A percentile compares a stretch with the other conserved stretches of the same genome.
Evolutionary conservation across 2,329 filamentous ascomycete species (phyloP).

Genomic region (Teratosphaeriaceae sp.): DNA sequence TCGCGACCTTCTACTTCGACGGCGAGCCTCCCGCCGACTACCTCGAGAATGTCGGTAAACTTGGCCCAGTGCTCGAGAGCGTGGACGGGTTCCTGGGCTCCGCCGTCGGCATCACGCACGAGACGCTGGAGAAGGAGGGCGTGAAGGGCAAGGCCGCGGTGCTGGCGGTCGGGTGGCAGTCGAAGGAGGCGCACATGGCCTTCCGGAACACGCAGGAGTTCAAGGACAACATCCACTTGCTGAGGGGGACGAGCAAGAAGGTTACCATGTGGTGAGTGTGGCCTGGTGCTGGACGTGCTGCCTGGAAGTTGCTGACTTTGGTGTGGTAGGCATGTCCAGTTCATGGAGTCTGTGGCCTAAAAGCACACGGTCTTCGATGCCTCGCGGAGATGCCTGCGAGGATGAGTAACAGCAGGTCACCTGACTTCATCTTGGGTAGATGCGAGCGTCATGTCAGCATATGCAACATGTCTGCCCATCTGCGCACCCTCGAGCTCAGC

Average conservation of each 20-base stretch:
- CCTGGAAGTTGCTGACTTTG: not conserved
- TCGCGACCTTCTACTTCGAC: slow-evolving; percentile 37
- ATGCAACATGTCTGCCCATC: too few relatives aligned
- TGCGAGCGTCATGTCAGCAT: too few relatives aligned
- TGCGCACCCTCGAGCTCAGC: too few relatives aligned
- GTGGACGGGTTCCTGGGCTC: slow-evolving; percentile 19
- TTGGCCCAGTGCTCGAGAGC: slow-evolving; percentile 30
- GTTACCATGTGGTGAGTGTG: slow-evolving; percentile 5
- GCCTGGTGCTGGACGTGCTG: not conserved
- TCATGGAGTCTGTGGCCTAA: slow-evolving; percentile 1
- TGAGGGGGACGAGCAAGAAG: slow-evolving; percentile 9
- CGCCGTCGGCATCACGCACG: slow-evolving; percentile 20
- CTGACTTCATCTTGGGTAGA: too few relatives aligned
- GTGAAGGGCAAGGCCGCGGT: slow-evolving; percentile 37
- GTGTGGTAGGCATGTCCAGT: slow-evolving; percentile 1
- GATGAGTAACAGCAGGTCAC: too few relatives aligned
- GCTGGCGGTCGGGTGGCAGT: slow-evolving; percentile 47
- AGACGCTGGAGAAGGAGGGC: slow-evolving; percentile 25
- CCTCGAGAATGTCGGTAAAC: slow-evolving; percentile 31
- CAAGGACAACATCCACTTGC: slow-evolving; percentile 29
- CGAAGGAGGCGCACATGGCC: slow-evolving; percentile 42
- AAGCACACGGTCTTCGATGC: too few relatives aligned
- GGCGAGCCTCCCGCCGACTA: slow-evolving; percentile 27
- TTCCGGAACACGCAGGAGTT: slow-evolving; percentile 43
- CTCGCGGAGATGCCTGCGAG: too few relatives aligned